Percentiles rank a stretch among this genome's conserved stretches.
Evolutionary conservation across 2,329 filamentous ascomycete species (phyloP).

Genomic region (Graphiopsis chlorocephala): DNA sequence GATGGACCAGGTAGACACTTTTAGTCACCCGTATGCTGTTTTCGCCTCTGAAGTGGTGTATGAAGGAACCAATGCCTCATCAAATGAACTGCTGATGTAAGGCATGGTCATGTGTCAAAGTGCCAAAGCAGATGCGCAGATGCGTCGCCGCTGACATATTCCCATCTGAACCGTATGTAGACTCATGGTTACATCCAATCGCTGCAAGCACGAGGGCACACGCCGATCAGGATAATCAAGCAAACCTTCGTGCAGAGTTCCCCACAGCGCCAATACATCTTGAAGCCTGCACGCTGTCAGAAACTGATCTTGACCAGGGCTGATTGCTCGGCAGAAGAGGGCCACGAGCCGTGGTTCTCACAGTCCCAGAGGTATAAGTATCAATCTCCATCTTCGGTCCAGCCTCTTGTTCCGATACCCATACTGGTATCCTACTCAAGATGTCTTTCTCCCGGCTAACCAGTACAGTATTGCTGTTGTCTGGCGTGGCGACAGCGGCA

Average conservation of each 20-base stretch:
- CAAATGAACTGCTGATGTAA: background rate
- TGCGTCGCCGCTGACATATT: background rate
- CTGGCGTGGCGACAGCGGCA: slow-evolving; percentile 19
- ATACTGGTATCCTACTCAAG: background rate
- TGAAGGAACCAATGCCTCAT: background rate
- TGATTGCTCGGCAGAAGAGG: background rate
- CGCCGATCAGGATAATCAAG: background rate
- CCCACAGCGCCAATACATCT: background rate
- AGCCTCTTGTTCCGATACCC: background rate
- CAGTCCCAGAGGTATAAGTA: slow-evolving; percentile 1
- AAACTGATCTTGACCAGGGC: background rate
- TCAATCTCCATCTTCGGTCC: background rate
- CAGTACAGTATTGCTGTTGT: background rate
- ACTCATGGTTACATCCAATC: background rate
- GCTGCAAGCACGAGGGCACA: background rate
- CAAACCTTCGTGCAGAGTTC: background rate
- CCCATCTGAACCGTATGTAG: background rate
- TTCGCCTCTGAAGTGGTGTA: background rate
- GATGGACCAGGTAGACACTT: too few species aligned
- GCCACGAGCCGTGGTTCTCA: background rate
- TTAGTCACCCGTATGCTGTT: too few species aligned
- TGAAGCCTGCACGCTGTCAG: background rate
- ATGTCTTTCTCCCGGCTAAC: background rate
- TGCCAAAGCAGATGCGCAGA: background rate
- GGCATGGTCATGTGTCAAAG: too few species aligned